Evolutionary conservation across 192 early-diverging fungal genomes (phyloP), one percentile per base, ranked within the genome.

Genomic region (Cladochytrium replicatum): DNA sequence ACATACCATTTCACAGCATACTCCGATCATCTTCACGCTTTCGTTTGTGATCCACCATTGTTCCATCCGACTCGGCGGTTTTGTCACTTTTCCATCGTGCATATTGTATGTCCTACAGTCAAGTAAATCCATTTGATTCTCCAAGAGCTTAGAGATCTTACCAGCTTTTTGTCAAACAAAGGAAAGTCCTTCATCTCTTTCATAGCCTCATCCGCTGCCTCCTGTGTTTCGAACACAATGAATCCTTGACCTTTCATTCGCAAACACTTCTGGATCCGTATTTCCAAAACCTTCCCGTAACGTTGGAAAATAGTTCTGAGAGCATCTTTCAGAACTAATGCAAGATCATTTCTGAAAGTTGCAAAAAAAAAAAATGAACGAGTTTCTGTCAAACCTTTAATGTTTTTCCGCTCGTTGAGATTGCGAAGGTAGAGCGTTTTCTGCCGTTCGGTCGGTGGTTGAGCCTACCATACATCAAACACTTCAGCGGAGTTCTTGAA

Each of bases 181-280:
- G 81, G 67, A 54, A 88, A 87, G 1, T 84, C 83, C 47, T 99
- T 85, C 3, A 90, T 72, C 57, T 89, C 88, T 52, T 77, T 67
- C 43, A 90, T 60, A 1, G 95, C 91, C 38, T 76, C 82, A 22
- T 63, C 56, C 1, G 93, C 90, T 29, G 67, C 52, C 39, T 89
- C 89, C 25, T 64, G 50, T 21, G 80, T 61, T 48, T 80, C 74
- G 60, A 87, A 97, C 0, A 80, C 81, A 1, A 99, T 72, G 67
- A 93, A 99, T 0, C 93, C 95, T 58, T 99, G 95, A 13, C 95
- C 95, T 48, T 89, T 78, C 75, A 89, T 82, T 45, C 78, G 69
- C 48, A 95, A 73, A 66, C 86, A 84, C 50, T 62, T 55, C 46
- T 87, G 89, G 6, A 82, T 83, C 11, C 80, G 68, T 7, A 95